Evolutionary conservation across 352 stramenopile species (phyloP).

Genomic region (Phytophthora ramorum): DNA sequence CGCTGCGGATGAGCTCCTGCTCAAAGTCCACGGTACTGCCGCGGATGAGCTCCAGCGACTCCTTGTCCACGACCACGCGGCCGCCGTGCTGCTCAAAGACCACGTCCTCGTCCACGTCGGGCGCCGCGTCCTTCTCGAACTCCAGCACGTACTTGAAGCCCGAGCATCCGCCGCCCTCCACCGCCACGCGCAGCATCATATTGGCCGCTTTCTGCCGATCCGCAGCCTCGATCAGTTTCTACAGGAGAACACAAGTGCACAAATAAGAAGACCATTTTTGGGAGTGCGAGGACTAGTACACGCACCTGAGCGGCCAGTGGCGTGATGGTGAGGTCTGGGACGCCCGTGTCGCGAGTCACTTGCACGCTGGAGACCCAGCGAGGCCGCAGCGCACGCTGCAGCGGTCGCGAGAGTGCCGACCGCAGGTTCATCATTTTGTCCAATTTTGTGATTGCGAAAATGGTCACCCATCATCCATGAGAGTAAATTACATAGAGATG

Average conservation of each 20-base stretch:
- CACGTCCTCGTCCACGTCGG: constrained; percentile 59
- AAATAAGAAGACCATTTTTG: constrained; percentile 1
- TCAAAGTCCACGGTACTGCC: constrained; percentile 97
- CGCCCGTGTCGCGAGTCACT: constrained; percentile 45
- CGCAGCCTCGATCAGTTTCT: constrained; percentile 70
- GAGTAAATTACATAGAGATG: not conserved
- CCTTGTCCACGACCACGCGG: constrained; percentile 92
- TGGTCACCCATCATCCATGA: not conserved
- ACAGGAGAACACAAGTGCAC: constrained; percentile 3
- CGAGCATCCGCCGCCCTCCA: constrained; percentile 94
- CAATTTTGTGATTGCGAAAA: not conserved
- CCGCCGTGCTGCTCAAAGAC: constrained; percentile 91
- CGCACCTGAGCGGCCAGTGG: constrained; percentile 59
- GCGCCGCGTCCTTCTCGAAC: constrained; percentile 72
- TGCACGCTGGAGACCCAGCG: constrained; percentile 46
- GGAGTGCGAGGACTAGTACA: too few relatives aligned
- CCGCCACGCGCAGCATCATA: constrained; percentile 87
- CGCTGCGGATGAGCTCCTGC: constrained; percentile 97
- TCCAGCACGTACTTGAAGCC: constrained; percentile 95
- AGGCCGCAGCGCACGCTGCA: constrained; percentile 23
- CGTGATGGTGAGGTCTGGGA: constrained; percentile 80
- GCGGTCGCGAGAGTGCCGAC: constrained; percentile 27
- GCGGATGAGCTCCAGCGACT: constrained; percentile 94
- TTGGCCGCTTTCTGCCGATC: constrained; percentile 61
- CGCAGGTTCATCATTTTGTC: constrained; percentile 31